Evolutionary conservation across 2,329 filamentous ascomycete species (phyloP).

Genomic region (Uncinocarpus reesii): DNA sequence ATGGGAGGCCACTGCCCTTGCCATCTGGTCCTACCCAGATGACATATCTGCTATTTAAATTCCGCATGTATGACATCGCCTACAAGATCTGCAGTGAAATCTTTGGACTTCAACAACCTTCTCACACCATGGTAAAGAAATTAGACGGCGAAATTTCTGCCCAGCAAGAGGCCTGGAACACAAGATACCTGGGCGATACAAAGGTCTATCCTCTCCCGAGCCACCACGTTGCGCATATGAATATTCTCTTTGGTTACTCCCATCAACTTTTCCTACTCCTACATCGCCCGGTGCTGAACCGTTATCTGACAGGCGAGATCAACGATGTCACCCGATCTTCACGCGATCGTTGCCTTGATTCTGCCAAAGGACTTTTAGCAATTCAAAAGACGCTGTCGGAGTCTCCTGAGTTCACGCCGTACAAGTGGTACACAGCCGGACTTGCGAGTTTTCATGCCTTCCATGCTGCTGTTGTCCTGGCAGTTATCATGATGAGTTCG

Average conservation of each 20-base stretch:
- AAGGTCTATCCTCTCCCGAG: slow-evolving; percentile 22
- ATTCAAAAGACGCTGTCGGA: slow-evolving; percentile 28
- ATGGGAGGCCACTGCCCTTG: slow-evolving; percentile 19
- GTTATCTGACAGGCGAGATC: slow-evolving; percentile 26
- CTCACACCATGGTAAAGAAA: slow-evolving; percentile 19
- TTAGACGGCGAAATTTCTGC: slow-evolving; percentile 26
- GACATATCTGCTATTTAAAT: slow-evolving; percentile 34
- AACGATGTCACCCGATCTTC: slow-evolving; percentile 24
- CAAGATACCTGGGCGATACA: slow-evolving; percentile 24
- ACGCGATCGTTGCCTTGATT: slow-evolving; percentile 27
- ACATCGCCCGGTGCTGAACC: slow-evolving; percentile 28
- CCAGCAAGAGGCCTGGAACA: slow-evolving; percentile 26
- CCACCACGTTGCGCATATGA: slow-evolving; percentile 32
- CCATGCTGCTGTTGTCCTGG: slow-evolving; percentile 30
- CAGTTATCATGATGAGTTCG: slow-evolving; percentile 23
- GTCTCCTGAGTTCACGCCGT: slow-evolving; percentile 26
- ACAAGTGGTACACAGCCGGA: slow-evolving; percentile 34
- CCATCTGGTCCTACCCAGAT: slow-evolving; percentile 30
- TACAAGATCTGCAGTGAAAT: slow-evolving; percentile 30
- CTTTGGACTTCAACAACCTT: slow-evolving; percentile 23
- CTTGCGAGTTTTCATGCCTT: slow-evolving; percentile 35
- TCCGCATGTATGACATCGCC: slow-evolving; percentile 29
- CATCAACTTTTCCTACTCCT: slow-evolving; percentile 32
- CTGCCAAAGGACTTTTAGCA: slow-evolving; percentile 27
- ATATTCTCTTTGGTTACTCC: slow-evolving; percentile 34